A percentile compares a stretch with the other conserved stretches of the same genome.
Conservation (phyloP, 2,329 filamentous ascomycete species). For the Diplodia corticola region DNA sequence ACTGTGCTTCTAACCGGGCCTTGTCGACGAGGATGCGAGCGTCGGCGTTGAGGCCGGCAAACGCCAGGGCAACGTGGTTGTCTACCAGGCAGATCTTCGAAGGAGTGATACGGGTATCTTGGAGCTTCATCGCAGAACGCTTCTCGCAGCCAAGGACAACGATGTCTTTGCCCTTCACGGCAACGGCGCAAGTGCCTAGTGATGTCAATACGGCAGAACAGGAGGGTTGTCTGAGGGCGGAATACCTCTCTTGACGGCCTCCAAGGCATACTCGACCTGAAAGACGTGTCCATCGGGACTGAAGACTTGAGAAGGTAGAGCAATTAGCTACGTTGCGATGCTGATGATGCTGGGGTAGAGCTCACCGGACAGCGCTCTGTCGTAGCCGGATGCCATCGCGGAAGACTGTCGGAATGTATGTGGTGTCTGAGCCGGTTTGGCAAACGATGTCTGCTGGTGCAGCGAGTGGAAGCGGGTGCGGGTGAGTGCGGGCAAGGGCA, state of each 20-base stretch:
- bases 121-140: slow-evolving; percentile 97
- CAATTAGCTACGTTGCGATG: slow-evolving; percentile 31
- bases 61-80: slow-evolving; percentile 93
- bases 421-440: not conserved
- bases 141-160: slow-evolving; percentile 98
- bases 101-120: slow-evolving; percentile 97
- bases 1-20: slow-evolving; percentile 94
- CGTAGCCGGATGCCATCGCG: slow-evolving; percentile 78
- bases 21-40: slow-evolving; percentile 98
- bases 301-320: slow-evolving; percentile 69
- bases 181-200: slow-evolving; percentile 91
- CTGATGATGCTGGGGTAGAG: slow-evolving; percentile 37
- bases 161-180: slow-evolving; percentile 91
- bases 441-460: not conserved
- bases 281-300: slow-evolving; percentile 99
- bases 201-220: slow-evolving; percentile 26
- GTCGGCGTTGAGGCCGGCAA: slow-evolving; percentile 96
- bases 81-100: slow-evolving; percentile 98
- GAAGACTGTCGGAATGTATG: not conserved
- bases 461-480: not conserved
- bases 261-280: slow-evolving; percentile 98
- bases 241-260: slow-evolving; percentile 95
- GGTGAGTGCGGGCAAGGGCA: slow-evolving; percentile 1
- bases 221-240: not conserved
- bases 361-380: slow-evolving; percentile 97